These are phyloP conservation scores for Diutina mesorugosa DNA, from an alignment of 1,139 yeast species.

Conservation along the genomic window DNA sequence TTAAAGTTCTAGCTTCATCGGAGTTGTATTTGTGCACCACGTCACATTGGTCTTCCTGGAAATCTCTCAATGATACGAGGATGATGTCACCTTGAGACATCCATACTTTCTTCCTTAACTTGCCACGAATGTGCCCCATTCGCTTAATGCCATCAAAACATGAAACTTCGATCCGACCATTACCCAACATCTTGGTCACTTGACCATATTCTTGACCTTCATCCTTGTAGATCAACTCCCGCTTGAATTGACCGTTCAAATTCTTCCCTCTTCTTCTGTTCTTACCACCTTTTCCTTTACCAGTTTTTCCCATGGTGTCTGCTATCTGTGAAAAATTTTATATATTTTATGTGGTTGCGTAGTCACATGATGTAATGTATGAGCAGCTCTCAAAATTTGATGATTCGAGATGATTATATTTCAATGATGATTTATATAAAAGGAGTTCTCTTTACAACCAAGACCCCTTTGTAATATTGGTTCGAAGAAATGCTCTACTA, in stretches of 20 bases:
- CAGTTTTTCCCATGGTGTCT: conserved; percentile 33
- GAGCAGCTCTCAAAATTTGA: neutral
- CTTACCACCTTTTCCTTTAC: conserved; percentile 55
- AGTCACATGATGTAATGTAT: neutral
- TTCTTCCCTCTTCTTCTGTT: conserved; percentile 99
- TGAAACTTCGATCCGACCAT: conserved; percentile 88
- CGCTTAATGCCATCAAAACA: conserved; percentile 93
- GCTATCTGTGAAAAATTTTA: neutral
- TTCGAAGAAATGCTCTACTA: too few species aligned
- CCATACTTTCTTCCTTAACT: conserved; percentile 99
- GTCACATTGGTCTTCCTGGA: conserved; percentile 97
- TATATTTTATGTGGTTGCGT: neutral
- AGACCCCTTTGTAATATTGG: too few species aligned
- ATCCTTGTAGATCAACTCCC: conserved; percentile 84
- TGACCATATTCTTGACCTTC: conserved; percentile 99
- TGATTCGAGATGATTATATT: neutral
- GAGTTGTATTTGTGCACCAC: conserved; percentile 94
- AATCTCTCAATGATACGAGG: conserved; percentile 90
- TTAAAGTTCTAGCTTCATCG: conserved; percentile 95
- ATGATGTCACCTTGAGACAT: conserved; percentile 98
- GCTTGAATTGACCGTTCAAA: conserved; percentile 80
- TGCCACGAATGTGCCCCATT: conserved; percentile 97
- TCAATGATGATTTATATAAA: too few species aligned
- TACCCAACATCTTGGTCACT: conserved; percentile 96
- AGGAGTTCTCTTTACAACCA: too few species aligned